These are phyloP conservation scores for Nannochloris sp. DNA, from an alignment of 139 green algal genomes.

Conservation along the genomic window DNA sequence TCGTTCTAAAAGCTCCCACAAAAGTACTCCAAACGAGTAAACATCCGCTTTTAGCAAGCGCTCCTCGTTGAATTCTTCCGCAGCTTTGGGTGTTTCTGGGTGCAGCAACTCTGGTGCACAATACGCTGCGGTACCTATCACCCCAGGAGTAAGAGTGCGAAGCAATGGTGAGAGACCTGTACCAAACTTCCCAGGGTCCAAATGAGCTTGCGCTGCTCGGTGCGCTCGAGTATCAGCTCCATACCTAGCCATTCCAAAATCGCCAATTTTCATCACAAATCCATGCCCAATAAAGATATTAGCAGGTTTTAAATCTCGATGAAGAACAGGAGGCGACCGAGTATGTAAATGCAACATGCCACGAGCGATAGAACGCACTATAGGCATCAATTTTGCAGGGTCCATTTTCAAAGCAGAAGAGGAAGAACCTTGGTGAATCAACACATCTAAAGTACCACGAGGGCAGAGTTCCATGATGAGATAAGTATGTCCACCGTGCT, in stretches of 20 bases:
- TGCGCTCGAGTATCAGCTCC: background rate
- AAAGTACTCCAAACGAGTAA: slow-evolving; percentile 27
- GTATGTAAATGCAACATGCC: slow-evolving; percentile 75
- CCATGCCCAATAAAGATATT: slow-evolving; percentile 51
- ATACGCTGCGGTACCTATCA: slow-evolving; percentile 34
- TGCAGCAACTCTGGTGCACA: slow-evolving; percentile 42
- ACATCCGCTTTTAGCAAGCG: slow-evolving; percentile 30
- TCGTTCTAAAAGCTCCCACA: slow-evolving; percentile 35
- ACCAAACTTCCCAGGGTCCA: background rate
- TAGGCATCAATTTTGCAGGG: slow-evolving; percentile 35
- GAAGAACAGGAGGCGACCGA: slow-evolving; percentile 66
- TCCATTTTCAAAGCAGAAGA: slow-evolving; percentile 10
- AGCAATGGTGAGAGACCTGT: background rate
- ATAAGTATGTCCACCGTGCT: slow-evolving; percentile 22
- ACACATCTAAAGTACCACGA: slow-evolving; percentile 37
- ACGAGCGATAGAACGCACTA: slow-evolving; percentile 25
- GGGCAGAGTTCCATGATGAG: slow-evolving; percentile 50
- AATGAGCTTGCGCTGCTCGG: background rate
- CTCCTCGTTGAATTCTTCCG: background rate
- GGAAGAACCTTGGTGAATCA: slow-evolving; percentile 27
- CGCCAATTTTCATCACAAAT: slow-evolving; percentile 45
- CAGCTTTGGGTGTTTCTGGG: background rate
- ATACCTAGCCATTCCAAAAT: slow-evolving; percentile 42
- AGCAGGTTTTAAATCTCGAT: slow-evolving; percentile 53
- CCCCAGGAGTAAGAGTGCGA: slow-evolving; percentile 17